Evolutionary conservation across 2,329 filamentous ascomycete genomes (phyloP).

Genomic region (Fusarium sp.): DNA sequence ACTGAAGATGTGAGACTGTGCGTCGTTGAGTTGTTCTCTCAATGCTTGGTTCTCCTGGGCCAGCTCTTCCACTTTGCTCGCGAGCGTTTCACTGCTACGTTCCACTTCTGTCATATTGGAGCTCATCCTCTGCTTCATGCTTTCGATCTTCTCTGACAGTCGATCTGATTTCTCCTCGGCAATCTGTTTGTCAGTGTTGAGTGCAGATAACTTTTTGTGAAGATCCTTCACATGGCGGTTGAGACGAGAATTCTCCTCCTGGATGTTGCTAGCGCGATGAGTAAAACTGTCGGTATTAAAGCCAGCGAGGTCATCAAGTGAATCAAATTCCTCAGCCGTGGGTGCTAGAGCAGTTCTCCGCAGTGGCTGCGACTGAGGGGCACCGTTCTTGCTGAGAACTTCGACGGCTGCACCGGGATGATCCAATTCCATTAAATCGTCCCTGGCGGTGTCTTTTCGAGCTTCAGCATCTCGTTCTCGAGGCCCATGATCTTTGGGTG

Average conservation of each 20-base stretch:
- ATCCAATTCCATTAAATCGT: conserved; percentile 25
- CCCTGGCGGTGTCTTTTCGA: background rate
- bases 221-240: conserved; percentile 39
- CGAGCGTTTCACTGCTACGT: conserved; percentile 39
- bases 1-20: conserved; percentile 54
- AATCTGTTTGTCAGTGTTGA: conserved; percentile 44
- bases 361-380: conserved; percentile 14
- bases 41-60: conserved; percentile 45
- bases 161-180: conserved; percentile 46
- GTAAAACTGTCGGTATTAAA: conserved; percentile 27
- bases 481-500: conserved; percentile 5
- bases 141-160: conserved; percentile 39
- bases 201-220: conserved; percentile 23
- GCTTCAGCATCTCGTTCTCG: conserved; percentile 2
- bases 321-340: conserved; percentile 30
- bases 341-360: conserved; percentile 6
- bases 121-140: conserved; percentile 41
- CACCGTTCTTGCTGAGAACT: conserved; percentile 6
- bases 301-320: conserved; percentile 27
- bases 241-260: conserved; percentile 30
- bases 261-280: conserved; percentile 13
- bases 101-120: conserved; percentile 39
- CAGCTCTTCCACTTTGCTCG: conserved; percentile 35
- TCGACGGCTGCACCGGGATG: background rate
- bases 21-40: conserved; percentile 49